phyloP scores from a whole-genome alignment of 192 early-diverging fungal species.

The Piromyces sp. region DNA sequence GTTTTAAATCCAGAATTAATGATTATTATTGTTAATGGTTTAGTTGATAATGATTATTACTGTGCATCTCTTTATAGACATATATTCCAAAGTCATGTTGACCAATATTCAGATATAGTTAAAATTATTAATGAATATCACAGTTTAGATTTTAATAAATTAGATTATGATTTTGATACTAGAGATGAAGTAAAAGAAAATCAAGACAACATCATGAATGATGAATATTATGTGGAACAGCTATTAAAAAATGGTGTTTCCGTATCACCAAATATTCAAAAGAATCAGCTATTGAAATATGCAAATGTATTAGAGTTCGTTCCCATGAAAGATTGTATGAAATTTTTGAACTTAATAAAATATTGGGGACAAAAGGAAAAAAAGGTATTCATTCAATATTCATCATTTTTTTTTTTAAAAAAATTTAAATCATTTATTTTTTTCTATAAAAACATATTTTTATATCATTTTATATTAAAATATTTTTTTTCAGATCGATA shows the following conservation, averaged over 20 bases:
- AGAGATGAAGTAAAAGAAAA: neutral
- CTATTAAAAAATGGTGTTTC: neutral
- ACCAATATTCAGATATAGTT: neutral
- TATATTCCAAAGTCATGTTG: neutral
- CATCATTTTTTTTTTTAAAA: too few relatives aligned
- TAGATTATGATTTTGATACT: neutral
- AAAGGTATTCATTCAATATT: conserved; percentile 17
- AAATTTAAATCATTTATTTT: too few relatives aligned
- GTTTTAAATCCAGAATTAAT: conserved; percentile 11
- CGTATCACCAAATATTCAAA: neutral
- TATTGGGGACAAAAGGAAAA: conserved; percentile 23
- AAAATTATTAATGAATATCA: neutral
- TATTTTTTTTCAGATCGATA: conserved; percentile 16
- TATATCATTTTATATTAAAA: too few relatives aligned
- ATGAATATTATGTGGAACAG: neutral
- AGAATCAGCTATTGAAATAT: neutral
- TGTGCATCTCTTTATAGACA: conserved; percentile 19
- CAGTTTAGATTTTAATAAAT: neutral
- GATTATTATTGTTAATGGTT: conserved; percentile 21
- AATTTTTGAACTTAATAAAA: conserved; percentile 25
- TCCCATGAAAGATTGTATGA: conserved; percentile 14
- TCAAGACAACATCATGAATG: neutral
- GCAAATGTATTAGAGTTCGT: conserved; percentile 34
- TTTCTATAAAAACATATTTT: too few relatives aligned
- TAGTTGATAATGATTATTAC: conserved; percentile 31